phyloP scores from a whole-genome alignment of 495 filamentous ascomycete species.

The Penicillium coprophilum region DNA sequence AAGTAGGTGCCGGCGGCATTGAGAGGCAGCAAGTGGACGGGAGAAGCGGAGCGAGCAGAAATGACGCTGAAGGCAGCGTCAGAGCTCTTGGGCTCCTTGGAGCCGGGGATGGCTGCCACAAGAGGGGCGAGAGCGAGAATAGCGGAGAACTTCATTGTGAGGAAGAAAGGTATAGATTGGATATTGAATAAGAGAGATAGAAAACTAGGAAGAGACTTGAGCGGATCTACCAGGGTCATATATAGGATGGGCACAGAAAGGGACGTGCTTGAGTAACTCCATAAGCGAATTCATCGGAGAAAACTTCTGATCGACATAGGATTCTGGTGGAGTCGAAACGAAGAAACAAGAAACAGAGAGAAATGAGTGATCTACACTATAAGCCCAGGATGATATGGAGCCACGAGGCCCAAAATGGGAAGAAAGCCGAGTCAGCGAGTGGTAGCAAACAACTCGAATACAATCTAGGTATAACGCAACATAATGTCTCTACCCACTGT shows the following conservation, averaged over 20 bases:
- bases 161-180: background rate
- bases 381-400: background rate
- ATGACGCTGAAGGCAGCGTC: slow-evolving; percentile 27
- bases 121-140: slow-evolving; percentile 26
- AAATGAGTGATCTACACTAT: background rate
- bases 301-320: slow-evolving; percentile 8
- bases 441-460: background rate
- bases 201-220: background rate
- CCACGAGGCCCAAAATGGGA: background rate
- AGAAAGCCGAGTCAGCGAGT: background rate
- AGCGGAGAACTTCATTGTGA: slow-evolving; percentile 33
- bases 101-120: slow-evolving; percentile 25
- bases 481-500: background rate
- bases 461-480: no score
- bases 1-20: slow-evolving; percentile 34
- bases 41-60: slow-evolving; percentile 36
- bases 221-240: slow-evolving; percentile 1
- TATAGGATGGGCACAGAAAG: background rate
- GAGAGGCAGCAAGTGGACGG: slow-evolving; percentile 34
- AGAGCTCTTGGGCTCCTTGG: slow-evolving; percentile 15
- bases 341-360: background rate
- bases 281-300: slow-evolving; percentile 3
- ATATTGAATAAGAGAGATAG: background rate
- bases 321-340: background rate
- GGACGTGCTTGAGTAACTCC: background rate